Evolutionary conservation across 2,329 filamentous ascomycete species (phyloP).

Genomic region (Cladobotryum protrusum): DNA sequence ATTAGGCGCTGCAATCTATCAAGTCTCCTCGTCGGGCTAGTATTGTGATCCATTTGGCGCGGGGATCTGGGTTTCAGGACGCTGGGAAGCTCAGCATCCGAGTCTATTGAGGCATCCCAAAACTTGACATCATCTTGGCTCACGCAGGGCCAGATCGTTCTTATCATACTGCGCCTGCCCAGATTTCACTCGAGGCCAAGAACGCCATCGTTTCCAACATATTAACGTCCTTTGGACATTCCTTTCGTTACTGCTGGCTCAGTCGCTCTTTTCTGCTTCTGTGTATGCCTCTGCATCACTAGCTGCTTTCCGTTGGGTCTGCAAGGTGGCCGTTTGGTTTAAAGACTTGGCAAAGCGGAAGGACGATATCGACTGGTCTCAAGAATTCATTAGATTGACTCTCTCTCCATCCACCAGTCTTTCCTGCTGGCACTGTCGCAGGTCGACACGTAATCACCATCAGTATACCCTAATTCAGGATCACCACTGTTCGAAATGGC

Average conservation of each 20-base stretch:
- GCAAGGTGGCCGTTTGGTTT: neutral
- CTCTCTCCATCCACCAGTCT: too few relatives aligned
- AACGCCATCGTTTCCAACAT: neutral
- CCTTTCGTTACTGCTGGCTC: slow-evolving; percentile 48
- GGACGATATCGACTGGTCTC: neutral
- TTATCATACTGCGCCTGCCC: slow-evolving; percentile 9
- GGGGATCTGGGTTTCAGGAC: slow-evolving; percentile 11
- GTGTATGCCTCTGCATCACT: slow-evolving; percentile 13
- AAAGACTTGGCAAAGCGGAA: neutral
- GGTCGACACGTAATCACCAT: slow-evolving; percentile 45
- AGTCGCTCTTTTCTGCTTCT: slow-evolving; percentile 38
- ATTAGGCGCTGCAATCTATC: too few relatives aligned
- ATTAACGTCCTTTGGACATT: slow-evolving; percentile 11
- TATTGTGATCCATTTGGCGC: neutral
- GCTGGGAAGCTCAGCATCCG: slow-evolving; percentile 10
- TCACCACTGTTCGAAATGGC: slow-evolving; percentile 22
- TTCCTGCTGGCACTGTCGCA: slow-evolving; percentile 21
- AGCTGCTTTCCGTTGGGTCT: slow-evolving; percentile 9
- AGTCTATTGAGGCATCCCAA: slow-evolving; percentile 2
- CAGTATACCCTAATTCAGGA: slow-evolving; percentile 13
- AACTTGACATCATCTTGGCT: slow-evolving; percentile 1
- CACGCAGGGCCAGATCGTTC: slow-evolving; percentile 1
- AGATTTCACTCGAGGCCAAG: neutral
- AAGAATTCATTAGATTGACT: too few relatives aligned
- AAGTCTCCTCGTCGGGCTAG: too few relatives aligned